Conservation (phyloP, 2,329 filamentous ascomycete genomes). For the Fusarium brevicatenulatum region DNA sequence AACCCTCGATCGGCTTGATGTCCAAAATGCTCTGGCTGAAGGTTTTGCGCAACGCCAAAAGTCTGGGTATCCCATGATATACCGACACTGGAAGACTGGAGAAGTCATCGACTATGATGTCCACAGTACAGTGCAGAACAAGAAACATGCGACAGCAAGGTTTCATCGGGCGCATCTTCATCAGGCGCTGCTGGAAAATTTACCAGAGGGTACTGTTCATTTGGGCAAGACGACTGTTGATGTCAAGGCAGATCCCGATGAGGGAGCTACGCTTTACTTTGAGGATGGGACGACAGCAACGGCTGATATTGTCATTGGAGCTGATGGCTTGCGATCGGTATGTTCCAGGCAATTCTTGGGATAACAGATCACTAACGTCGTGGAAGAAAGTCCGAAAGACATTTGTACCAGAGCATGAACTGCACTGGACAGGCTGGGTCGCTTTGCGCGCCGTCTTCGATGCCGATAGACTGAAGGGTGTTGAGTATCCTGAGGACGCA, state of each 20-base stretch:
- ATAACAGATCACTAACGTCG: not conserved
- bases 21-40: not conserved
- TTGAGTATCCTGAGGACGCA: not conserved
- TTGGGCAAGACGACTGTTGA: not conserved
- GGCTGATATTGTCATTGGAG: slow-evolving; percentile 61
- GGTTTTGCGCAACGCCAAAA: not conserved
- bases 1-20: slow-evolving; percentile 47
- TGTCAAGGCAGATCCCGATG: slow-evolving; percentile 49
- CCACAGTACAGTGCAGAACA: not conserved
- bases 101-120: not conserved
- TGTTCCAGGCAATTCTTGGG: fast-evolving
- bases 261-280: slow-evolving; percentile 56
- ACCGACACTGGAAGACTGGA: not conserved
- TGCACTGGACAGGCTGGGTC: not conserved
- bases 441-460: not conserved
- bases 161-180: not conserved
- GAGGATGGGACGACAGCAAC: slow-evolving; percentile 56
- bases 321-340: slow-evolving; percentile 54
- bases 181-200: slow-evolving; percentile 47
- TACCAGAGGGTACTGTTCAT: not conserved
- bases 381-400: not conserved
- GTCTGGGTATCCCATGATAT: not conserved
- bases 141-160: not conserved
- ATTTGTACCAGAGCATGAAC: not conserved
- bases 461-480: not conserved